phyloP scores from a whole-genome alignment of 1,284 basidiomycete genomes.

The Hemileia vastatrix region DNA sequence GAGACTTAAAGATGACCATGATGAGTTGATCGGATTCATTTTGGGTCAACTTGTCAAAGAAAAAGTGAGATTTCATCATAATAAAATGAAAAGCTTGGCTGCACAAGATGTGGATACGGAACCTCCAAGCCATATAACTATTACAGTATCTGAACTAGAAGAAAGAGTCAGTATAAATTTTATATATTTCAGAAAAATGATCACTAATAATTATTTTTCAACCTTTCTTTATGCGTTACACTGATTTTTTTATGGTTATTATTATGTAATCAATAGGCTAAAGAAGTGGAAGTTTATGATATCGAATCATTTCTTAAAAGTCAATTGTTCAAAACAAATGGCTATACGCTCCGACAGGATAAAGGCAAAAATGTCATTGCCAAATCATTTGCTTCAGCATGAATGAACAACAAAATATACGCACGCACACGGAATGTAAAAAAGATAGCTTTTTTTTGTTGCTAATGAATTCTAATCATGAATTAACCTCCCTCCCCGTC shows the following conservation, averaged over 20 bases:
- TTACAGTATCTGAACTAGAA: conserved; percentile 71
- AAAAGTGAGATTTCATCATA: conserved; percentile 71
- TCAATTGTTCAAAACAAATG: conserved; percentile 77
- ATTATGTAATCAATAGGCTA: conserved; percentile 55
- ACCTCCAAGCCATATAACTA: conserved; percentile 50
- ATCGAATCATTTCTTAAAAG: conserved; percentile 72
- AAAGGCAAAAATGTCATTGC: conserved; percentile 4
- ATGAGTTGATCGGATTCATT: conserved; percentile 88
- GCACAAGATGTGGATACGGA: conserved; percentile 51
- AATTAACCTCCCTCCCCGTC: too few relatives aligned
- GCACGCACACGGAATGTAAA: too few relatives aligned
- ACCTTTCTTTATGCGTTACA: conserved; percentile 14
- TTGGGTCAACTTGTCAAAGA: conserved; percentile 93
- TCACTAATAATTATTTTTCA: background rate
- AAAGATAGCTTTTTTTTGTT: too few relatives aligned
- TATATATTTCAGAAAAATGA: too few relatives aligned
- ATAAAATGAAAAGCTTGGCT: conserved; percentile 60
- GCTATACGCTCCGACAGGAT: conserved; percentile 55
- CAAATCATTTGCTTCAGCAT: conserved; percentile 16
- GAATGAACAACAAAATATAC: too few relatives aligned
- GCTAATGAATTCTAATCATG: too few relatives aligned
- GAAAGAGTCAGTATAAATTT: conserved; percentile 65
- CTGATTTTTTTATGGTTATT: conserved; percentile 20
- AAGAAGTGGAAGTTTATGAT: conserved; percentile 90
- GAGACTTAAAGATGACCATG: conserved; percentile 80